Conservation (phyloP, 208 protist species). For the Tetramitus jugosus region DNA sequence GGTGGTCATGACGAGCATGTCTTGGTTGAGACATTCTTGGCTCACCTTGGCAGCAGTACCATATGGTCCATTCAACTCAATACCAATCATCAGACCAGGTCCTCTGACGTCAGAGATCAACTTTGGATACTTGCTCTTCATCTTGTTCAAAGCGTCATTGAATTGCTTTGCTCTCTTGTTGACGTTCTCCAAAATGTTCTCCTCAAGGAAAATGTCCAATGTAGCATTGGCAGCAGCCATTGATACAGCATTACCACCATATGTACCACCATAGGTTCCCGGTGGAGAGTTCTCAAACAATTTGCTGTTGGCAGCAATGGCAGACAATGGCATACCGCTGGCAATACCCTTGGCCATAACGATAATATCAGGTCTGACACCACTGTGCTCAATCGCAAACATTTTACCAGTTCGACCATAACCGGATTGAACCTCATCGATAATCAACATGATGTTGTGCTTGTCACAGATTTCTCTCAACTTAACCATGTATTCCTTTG, state of each 20-base stretch:
- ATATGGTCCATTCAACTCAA: no score
- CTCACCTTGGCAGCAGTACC: not conserved
- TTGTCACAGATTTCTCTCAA: constrained; percentile 42
- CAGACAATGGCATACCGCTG: constrained; percentile 59
- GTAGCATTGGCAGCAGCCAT: constrained; percentile 49
- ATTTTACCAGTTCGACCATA: constrained; percentile 56
- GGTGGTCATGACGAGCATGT: not conserved
- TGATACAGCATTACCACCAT: constrained; percentile 50
- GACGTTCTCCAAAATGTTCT: constrained; percentile 42
- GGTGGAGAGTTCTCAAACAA: constrained; percentile 36
- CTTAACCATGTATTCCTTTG: constrained; percentile 44
- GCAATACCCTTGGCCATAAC: constrained; percentile 52
- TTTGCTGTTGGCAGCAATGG: constrained; percentile 48
- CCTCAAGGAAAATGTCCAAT: constrained; percentile 45
- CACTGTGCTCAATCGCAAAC: no score
- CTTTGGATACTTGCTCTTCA: constrained; percentile 42
- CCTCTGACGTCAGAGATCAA: constrained; percentile 48
- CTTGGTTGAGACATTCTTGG: not conserved
- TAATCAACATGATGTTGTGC: constrained; percentile 52
- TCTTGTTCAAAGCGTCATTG: constrained; percentile 26
- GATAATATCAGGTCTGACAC: constrained; percentile 37
- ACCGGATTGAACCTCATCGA: constrained; percentile 59
- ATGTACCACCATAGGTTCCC: not conserved
- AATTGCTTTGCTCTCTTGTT: constrained; percentile 38
- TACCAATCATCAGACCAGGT: constrained; percentile 46